Conservation (phyloP, 768 basidiomycete genomes). For the Serendipita indica region DNA sequence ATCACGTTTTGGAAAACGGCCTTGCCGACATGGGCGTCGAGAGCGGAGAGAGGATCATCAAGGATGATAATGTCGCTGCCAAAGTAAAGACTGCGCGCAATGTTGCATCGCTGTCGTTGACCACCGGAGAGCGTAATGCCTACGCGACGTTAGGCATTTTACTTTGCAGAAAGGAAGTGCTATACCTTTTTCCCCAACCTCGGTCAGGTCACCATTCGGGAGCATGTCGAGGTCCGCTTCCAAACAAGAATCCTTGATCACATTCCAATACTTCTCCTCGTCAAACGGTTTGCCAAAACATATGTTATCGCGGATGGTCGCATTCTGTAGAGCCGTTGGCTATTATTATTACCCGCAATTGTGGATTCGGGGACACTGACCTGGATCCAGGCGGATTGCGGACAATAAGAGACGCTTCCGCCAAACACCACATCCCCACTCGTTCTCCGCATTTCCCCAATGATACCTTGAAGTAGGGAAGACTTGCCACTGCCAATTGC, state of each 20-base stretch:
- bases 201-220: slow-evolving; percentile 62
- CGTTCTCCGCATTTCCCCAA: slow-evolving; percentile 71
- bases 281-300: slow-evolving; percentile 77
- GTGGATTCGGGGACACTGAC: slow-evolving; percentile 16
- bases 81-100: slow-evolving; percentile 77
- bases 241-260: slow-evolving; percentile 60
- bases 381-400: slow-evolving; percentile 86
- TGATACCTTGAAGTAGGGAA: slow-evolving; percentile 54
- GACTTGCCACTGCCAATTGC: slow-evolving; percentile 62
- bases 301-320: slow-evolving; percentile 79
- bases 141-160: slow-evolving; percentile 13
- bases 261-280: slow-evolving; percentile 71
- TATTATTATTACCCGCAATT: not conserved
- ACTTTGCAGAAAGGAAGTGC: slow-evolving; percentile 15
- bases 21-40: slow-evolving; percentile 87
- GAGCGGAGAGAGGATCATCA: slow-evolving; percentile 79
- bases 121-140: slow-evolving; percentile 84
- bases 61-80: slow-evolving; percentile 77
- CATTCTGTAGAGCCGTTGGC: slow-evolving; percentile 35
- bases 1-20: slow-evolving; percentile 76
- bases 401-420: slow-evolving; percentile 66
- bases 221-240: slow-evolving; percentile 69
- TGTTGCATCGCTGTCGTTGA: slow-evolving; percentile 65
- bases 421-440: slow-evolving; percentile 55
- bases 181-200: slow-evolving; percentile 53